Conservation (phyloP, 352 stramenopile genomes). For the Phytophthora sp. region DNA sequence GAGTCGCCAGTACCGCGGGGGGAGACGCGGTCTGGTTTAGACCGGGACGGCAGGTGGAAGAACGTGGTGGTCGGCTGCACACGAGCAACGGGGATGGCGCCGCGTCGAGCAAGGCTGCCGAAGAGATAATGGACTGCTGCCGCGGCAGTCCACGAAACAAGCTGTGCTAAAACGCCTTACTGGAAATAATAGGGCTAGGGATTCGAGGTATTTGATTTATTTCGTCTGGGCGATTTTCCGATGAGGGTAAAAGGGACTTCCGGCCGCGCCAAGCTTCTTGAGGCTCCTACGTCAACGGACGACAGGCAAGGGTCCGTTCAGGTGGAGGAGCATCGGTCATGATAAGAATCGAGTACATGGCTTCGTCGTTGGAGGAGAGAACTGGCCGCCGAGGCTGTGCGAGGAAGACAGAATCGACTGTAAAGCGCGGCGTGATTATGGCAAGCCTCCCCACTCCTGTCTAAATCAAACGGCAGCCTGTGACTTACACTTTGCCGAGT, state of each 20-base stretch:
- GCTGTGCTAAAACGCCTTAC: conserved; percentile 24
- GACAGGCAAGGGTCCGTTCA: neutral
- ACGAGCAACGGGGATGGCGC: conserved; percentile 2
- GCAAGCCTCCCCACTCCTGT: conserved; percentile 1
- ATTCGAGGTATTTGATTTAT: conserved; percentile 40
- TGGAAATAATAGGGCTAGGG: conserved; percentile 44
- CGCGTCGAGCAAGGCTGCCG: neutral
- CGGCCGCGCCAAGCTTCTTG: neutral
- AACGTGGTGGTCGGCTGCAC: conserved; percentile 26
- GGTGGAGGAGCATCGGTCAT: conserved; percentile 2
- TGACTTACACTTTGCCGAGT: neutral
- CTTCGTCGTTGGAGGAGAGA: neutral
- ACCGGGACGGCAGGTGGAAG: conserved; percentile 21
- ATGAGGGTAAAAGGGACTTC: conserved; percentile 16
- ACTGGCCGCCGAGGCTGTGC: neutral
- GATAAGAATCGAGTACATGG: conserved; percentile 9
- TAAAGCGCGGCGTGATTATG: conserved; percentile 10
- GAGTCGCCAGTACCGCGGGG: conserved; percentile 24
- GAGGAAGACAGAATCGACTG: conserved; percentile 1
- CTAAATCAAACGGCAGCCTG: conserved; percentile 1
- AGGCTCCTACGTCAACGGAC: too few relatives aligned
- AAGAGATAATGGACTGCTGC: conserved; percentile 18
- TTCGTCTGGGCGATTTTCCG: conserved; percentile 22
- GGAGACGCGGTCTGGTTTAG: conserved; percentile 18
- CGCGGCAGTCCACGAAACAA: conserved; percentile 7